Percentiles rank a stretch among this genome's conserved stretches.
phyloP scores from a whole-genome alignment of 768 basidiomycete species.

The Termitomyces heimii region DNA sequence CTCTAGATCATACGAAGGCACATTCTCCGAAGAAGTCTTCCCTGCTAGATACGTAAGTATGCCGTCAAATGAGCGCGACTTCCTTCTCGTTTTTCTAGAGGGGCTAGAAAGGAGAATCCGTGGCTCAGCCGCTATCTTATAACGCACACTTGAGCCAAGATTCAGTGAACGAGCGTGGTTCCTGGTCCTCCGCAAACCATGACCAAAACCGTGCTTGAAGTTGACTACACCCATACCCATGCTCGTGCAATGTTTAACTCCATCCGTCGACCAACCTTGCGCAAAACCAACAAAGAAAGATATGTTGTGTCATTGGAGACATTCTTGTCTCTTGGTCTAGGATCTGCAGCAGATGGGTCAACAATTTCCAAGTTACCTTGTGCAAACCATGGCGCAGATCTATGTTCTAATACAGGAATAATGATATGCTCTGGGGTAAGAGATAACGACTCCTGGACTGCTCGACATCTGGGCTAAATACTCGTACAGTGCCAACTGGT shows the following conservation, averaged over 20 bases:
- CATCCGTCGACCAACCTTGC: slow-evolving; percentile 11
- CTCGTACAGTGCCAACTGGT: slow-evolving; percentile 6
- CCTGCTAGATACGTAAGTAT: not conserved
- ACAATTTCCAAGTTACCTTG: slow-evolving; percentile 17
- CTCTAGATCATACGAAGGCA: not conserved
- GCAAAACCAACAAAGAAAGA: not conserved
- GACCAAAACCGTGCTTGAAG: slow-evolving; percentile 9
- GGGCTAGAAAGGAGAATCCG: not conserved
- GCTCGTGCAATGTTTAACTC: slow-evolving; percentile 19
- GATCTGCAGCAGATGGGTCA: slow-evolving; percentile 17
- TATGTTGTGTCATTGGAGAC: slow-evolving; percentile 17
- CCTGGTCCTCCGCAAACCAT: not conserved
- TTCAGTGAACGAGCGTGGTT: not conserved
- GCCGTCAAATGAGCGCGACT: not conserved
- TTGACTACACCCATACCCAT: slow-evolving; percentile 16
- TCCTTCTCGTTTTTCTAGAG: slow-evolving; percentile 1
- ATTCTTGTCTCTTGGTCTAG: slow-evolving; percentile 24
- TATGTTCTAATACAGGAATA: slow-evolving; percentile 1
- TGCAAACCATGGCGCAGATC: slow-evolving; percentile 12
- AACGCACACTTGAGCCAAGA: not conserved
- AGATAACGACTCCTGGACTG: not conserved
- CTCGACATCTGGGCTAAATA: not conserved
- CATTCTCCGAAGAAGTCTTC: not conserved
- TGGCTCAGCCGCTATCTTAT: not conserved
- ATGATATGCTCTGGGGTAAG: slow-evolving; percentile 23